A percentile compares a stretch with the other conserved stretches of the same genome.
Conservation (phyloP, 148 eudicot species). For the Silene latifolia region DNA sequence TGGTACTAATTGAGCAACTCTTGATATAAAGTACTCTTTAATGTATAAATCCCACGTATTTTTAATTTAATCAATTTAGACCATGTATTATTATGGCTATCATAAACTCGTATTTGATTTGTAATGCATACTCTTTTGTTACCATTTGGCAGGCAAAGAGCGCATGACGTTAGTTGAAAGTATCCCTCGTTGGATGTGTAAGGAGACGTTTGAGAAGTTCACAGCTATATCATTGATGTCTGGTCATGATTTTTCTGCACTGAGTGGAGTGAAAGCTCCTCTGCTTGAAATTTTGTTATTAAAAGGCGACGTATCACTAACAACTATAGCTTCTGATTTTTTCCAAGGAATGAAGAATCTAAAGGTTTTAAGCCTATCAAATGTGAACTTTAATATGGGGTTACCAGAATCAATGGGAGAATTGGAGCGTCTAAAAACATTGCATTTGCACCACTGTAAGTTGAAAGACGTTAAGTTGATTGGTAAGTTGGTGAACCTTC, state of each 20-base stretch:
- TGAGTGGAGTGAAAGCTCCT: background rate
- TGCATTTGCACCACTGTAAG: conserved; percentile 10
- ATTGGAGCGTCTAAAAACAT: conserved; percentile 6
- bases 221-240: conserved; percentile 17
- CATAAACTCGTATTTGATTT: background rate
- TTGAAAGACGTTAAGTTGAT: conserved; percentile 15
- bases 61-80: too few species aligned
- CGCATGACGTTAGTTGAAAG: conserved; percentile 5
- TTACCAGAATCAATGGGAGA: conserved; percentile 14
- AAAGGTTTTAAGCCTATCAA: conserved; percentile 6
- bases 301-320: background rate
- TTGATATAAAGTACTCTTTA: too few species aligned
- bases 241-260: background rate
- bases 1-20: too few species aligned
- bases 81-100: too few species aligned
- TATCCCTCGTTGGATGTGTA: conserved; percentile 8
- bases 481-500: conserved; percentile 5
- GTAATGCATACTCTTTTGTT: background rate
- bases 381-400: background rate
- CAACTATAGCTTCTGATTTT: background rate
- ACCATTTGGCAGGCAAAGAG: background rate
- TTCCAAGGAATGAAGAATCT: background rate
- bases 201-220: conserved; percentile 7
- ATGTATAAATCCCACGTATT: too few species aligned
- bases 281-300: conserved; percentile 13